Percentiles rank a stretch among this genome's conserved stretches.
Evolutionary conservation across 164 flowering plant genomes (phyloP).

Genomic region (Vitis labrusca): DNA sequence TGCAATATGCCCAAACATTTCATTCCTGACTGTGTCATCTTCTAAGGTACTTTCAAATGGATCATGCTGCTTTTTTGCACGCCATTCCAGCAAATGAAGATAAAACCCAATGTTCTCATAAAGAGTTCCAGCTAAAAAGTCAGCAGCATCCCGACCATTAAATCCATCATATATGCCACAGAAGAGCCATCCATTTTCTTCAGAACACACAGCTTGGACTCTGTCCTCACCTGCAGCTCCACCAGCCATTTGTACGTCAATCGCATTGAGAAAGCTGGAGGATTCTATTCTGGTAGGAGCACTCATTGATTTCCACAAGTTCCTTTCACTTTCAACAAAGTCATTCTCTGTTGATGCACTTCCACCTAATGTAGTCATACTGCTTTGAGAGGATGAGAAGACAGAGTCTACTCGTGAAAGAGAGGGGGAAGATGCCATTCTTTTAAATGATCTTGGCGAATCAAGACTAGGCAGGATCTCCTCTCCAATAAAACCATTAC

Average conservation of each 20-base stretch:
- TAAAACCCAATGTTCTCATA: neutral
- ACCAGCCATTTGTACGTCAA: slow-evolving; percentile 5
- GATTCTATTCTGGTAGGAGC: slow-evolving; percentile 4
- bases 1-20: neutral
- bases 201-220: slow-evolving; percentile 11
- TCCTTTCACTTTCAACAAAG: neutral
- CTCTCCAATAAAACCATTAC: slow-evolving; percentile 1
- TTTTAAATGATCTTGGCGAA: slow-evolving; percentile 4
- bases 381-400: neutral
- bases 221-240: slow-evolving; percentile 10
- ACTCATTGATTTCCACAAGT: neutral
- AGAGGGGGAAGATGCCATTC: slow-evolving; percentile 1
- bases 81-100: slow-evolving; percentile 4
- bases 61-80: neutral
- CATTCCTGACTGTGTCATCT: neutral
- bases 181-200: slow-evolving; percentile 10
- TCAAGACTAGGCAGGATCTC: slow-evolving; percentile 8
- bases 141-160: slow-evolving; percentile 8
- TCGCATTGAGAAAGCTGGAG: slow-evolving; percentile 5
- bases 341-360: neutral
- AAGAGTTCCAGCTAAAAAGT: slow-evolving; percentile 3
- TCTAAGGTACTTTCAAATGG: neutral
- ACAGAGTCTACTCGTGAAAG: neutral
- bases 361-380: neutral
- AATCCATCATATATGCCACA: slow-evolving; percentile 9